These are phyloP conservation scores for Oehlia diaphana DNA, from an alignment of 192 early-diverging fungal species.

Conservation along the genomic window DNA sequence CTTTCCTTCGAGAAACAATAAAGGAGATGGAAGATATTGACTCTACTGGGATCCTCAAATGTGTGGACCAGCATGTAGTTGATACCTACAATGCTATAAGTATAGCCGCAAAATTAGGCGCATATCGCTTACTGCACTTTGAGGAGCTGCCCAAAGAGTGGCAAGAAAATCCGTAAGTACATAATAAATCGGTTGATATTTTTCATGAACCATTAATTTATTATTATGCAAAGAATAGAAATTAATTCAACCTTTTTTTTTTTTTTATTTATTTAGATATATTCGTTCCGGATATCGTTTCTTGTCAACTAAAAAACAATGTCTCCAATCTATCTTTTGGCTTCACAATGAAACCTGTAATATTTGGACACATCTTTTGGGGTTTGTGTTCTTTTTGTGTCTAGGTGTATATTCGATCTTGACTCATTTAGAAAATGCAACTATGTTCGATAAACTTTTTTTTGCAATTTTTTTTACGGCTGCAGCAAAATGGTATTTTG, in stretches of 20 bases:
- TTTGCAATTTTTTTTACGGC: slow-evolving; percentile 58
- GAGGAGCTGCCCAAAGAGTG: slow-evolving; percentile 61
- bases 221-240: background rate
- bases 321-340: slow-evolving; percentile 61
- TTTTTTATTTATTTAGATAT: slow-evolving; percentile 32
- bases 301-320: slow-evolving; percentile 48
- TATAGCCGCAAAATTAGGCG: slow-evolving; percentile 50
- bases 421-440: slow-evolving; percentile 17
- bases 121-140: slow-evolving; percentile 54
- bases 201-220: too few relatives aligned
- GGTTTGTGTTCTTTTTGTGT: slow-evolving; percentile 57
- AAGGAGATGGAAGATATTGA: slow-evolving; percentile 52
- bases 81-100: slow-evolving; percentile 53
- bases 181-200: background rate
- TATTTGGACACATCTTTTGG: slow-evolving; percentile 67
- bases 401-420: slow-evolving; percentile 52
- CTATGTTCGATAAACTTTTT: slow-evolving; percentile 46
- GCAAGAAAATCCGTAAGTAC: slow-evolving; percentile 60
- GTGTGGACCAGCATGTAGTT: slow-evolving; percentile 55
- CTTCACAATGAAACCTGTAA: slow-evolving; percentile 72
- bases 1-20: slow-evolving; percentile 36
- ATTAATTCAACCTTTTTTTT: slow-evolving; percentile 8
- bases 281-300: slow-evolving; percentile 58
- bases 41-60: slow-evolving; percentile 52
- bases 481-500: slow-evolving; percentile 38